A percentile compares a stretch with the other conserved stretches of the same genome.
Conservation (phyloP, 2,329 filamentous ascomycete genomes). For the Neofusicoccum sp. region DNA sequence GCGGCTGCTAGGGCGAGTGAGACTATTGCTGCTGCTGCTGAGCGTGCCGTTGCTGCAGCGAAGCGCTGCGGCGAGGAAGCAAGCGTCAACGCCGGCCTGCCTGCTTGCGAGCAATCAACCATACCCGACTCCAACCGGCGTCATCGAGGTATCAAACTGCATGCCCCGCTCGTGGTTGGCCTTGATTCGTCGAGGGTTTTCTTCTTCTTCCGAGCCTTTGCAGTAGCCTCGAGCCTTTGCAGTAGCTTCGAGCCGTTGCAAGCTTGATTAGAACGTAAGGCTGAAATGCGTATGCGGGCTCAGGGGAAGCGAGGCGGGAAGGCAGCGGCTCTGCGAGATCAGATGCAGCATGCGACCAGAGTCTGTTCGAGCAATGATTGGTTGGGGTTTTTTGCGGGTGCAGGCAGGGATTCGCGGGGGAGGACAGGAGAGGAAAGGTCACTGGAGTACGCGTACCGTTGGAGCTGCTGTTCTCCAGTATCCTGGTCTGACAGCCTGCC, state of each 20-base stretch:
- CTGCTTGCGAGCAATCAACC: neutral
- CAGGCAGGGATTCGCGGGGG: neutral
- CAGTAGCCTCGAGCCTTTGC: no score
- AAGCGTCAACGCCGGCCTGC: no score
- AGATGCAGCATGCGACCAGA: neutral
- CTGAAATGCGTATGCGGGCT: neutral
- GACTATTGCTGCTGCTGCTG: neutral
- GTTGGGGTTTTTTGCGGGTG: neutral
- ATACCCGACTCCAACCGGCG: neutral
- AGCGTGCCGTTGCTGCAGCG: neutral
- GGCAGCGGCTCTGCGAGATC: neutral
- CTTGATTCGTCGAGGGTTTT: neutral
- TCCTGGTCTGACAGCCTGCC: conserved; percentile 1
- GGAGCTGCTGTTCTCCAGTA: neutral
- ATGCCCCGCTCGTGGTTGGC: neutral
- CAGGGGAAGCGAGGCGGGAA: neutral
- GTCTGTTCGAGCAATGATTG: neutral
- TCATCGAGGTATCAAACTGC: neutral
- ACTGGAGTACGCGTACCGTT: neutral
- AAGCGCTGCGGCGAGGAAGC: neutral
- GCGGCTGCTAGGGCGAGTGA: no score
- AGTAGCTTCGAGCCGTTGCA: neutral
- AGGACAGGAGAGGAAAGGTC: neutral
- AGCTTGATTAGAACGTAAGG: neutral
- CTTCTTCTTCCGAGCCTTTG: no score